These are phyloP conservation scores for Parasarocladium wereldwijsianum DNA, from an alignment of 2,329 filamentous ascomycete genomes.

Conservation along the genomic window DNA sequence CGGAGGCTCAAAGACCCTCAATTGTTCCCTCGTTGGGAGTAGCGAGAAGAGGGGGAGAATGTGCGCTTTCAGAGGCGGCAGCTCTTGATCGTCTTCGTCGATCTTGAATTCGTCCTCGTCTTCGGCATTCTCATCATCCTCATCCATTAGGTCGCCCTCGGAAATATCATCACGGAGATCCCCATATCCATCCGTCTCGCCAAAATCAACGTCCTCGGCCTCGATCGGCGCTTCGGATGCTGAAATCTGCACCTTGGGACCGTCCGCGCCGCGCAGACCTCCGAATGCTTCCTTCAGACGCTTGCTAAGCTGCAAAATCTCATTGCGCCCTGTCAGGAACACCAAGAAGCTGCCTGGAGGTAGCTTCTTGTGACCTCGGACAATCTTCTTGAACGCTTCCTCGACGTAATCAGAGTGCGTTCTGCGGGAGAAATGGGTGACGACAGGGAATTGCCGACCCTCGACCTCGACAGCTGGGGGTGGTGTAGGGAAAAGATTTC, in stretches of 20 bases:
- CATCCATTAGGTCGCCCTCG: constrained; percentile 30
- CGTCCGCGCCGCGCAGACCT: constrained; percentile 37
- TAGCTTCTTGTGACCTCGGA: constrained; percentile 74
- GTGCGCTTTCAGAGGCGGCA: constrained; percentile 61
- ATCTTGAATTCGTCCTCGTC: constrained; percentile 55
- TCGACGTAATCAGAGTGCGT: constrained; percentile 83
- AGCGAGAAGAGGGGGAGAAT: constrained; percentile 90
- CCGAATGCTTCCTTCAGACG: constrained; percentile 55
- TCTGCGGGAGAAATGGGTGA: constrained; percentile 70
- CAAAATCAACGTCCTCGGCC: constrained; percentile 76
- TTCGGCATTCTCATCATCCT: constrained; percentile 39
- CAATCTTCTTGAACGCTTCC: constrained; percentile 78
- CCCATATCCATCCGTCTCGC: constrained; percentile 43
- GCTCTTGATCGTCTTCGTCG: constrained; percentile 43
- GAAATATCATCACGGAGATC: constrained; percentile 45
- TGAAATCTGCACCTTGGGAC: constrained; percentile 58
- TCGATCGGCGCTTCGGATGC: constrained; percentile 68
- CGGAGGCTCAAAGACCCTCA: constrained; percentile 74
- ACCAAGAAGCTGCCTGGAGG: constrained; percentile 85
- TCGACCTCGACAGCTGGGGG: constrained; percentile 83
- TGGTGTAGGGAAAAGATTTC: constrained; percentile 58
- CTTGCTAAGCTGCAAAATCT: constrained; percentile 75
- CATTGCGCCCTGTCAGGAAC: constrained; percentile 86
- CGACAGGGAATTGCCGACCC: constrained; percentile 82
- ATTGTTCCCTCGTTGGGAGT: constrained; percentile 77